A percentile compares a stretch with the other conserved stretches of the same genome.
phyloP scores from a whole-genome alignment of 768 basidiomycete genomes.

The Mrakia frigida region DNA sequence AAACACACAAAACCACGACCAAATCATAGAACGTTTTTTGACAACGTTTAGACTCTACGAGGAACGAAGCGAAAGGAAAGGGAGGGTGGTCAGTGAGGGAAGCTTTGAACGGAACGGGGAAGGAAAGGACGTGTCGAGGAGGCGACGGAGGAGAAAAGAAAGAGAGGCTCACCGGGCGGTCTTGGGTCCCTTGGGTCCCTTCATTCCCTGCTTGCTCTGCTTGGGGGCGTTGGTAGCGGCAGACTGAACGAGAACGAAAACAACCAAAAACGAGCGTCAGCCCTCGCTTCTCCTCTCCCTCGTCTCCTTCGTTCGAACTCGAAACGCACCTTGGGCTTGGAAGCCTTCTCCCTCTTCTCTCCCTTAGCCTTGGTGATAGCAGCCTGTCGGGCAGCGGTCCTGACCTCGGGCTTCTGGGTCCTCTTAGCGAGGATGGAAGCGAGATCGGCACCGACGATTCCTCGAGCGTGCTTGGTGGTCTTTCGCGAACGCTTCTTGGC shows the following conservation, averaged over 20 bases:
- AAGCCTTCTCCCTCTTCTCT: conserved; percentile 84
- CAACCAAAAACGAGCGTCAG: neutral
- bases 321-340: conserved; percentile 52
- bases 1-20: neutral
- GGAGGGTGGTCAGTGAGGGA: conserved; percentile 36
- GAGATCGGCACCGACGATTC: conserved; percentile 94
- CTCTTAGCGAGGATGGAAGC: conserved; percentile 83
- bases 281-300: neutral
- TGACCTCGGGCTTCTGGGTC: conserved; percentile 80
- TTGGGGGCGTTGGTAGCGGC: conserved; percentile 58
- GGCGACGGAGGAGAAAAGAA: neutral
- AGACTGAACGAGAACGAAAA: conserved; percentile 32
- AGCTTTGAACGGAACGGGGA: too few species aligned
- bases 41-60: conserved; percentile 34
- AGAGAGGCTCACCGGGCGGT: conserved; percentile 11
- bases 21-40: neutral
- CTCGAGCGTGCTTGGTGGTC: conserved; percentile 90
- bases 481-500: conserved; percentile 97
- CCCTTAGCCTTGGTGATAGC: conserved; percentile 92
- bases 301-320: neutral
- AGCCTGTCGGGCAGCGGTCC: conserved; percentile 69
- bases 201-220: conserved; percentile 87
- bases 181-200: conserved; percentile 31
- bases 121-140: neutral
- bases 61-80: conserved; percentile 53